Evolutionary conservation across 257 asterid species (phyloP), one percentile per base, ranked within the genome.

Genomic region (Misopates orontium): DNA sequence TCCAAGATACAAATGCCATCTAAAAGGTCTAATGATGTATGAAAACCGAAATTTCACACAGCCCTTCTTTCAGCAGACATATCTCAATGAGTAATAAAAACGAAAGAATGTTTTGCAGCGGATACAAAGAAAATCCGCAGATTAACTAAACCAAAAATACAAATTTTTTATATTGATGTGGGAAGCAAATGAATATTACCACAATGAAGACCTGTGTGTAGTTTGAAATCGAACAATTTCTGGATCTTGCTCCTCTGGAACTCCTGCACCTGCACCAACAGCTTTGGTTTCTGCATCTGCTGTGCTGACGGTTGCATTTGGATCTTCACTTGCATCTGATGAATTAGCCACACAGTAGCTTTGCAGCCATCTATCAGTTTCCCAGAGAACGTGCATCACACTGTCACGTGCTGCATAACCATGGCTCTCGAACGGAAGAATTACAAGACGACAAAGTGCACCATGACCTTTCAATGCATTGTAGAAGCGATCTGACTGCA

Each of bases 361-460:
- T 62, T 88, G 91, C 67, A 94, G 84, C 99, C 99, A 94, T 79
- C 95, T 77, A 44, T 94, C 96, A n/a, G 95, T 88, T 86, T 94
- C 99, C 97, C 99, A 94, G 68, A 94, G 97, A 63, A 78, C 87
- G 68, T 94, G 97, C 97, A 94, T 88, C 76, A 94, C 90, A 50
- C 99, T 94, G 76, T 94, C 99, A 0, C 97, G 87, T 67, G 99
- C 89, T 72, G 96, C 79, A 83, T 90, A 94, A 17, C 93, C 88
- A 71, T 94, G 99, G 85, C 96, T 90, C 91, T 94, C 97, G 31
- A 76, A 82, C 21, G 99, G 99, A 72, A 94, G 97, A 71, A 88
- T 64, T 44, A 90, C 97, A 8, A 94, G 85, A 58, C 99, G 97
- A 55, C 93, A 85, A 71, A 77, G 95, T 58, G 89, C 99, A 71